Percentiles rank a stretch among this genome's conserved stretches.
Evolutionary conservation across 78 protist genomes (phyloP).

Genomic region (Planoprotostelium fungivorum): DNA sequence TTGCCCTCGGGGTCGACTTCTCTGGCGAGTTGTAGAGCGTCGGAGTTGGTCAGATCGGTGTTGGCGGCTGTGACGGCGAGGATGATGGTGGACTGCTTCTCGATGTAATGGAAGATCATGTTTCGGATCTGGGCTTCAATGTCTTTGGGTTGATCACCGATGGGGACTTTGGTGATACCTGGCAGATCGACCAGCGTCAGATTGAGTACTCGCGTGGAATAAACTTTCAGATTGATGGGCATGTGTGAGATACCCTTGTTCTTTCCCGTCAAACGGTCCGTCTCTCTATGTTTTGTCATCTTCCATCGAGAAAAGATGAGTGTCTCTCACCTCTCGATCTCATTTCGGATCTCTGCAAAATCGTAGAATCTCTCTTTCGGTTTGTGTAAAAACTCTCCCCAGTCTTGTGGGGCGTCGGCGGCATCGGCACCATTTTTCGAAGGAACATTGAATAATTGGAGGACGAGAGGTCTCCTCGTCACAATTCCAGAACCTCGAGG

Average conservation of each 20-base stretch:
- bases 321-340: constrained; percentile 36
- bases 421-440: constrained; percentile 36
- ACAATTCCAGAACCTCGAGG: constrained; percentile 82
- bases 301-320: background rate
- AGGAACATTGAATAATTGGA: constrained; percentile 58
- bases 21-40: constrained; percentile 83
- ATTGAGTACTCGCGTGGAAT: constrained; percentile 84
- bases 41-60: constrained; percentile 92
- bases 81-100: constrained; percentile 83
- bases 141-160: constrained; percentile 93
- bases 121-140: constrained; percentile 76
- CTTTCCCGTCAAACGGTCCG: constrained; percentile 83
- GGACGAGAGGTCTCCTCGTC: constrained; percentile 83
- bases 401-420: constrained; percentile 28
- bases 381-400: constrained; percentile 88
- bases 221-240: constrained; percentile 90
- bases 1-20: constrained; percentile 67
- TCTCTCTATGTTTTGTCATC: constrained; percentile 45
- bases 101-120: constrained; percentile 79
- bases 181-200: constrained; percentile 96
- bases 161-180: constrained; percentile 90
- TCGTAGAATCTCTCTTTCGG: constrained; percentile 73
- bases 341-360: constrained; percentile 78
- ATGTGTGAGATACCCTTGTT: constrained; percentile 74
- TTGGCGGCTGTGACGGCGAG: constrained; percentile 97